phyloP scores from a whole-genome alignment of 1,284 basidiomycete species.

The Retiboletus fuscus region DNA sequence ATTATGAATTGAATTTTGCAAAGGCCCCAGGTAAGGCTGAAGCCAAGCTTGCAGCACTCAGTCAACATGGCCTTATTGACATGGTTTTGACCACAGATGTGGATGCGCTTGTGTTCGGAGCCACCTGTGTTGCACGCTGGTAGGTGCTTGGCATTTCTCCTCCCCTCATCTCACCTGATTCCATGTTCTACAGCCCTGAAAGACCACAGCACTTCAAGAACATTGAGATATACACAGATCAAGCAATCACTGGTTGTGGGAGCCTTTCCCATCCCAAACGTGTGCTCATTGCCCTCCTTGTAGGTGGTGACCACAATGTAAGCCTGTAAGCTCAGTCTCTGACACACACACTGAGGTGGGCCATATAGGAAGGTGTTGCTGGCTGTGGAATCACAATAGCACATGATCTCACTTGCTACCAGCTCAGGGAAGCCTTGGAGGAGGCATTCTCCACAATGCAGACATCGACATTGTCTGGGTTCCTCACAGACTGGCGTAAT shows the following conservation, averaged over 20 bases:
- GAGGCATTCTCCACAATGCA: background rate
- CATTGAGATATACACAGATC: conserved; percentile 1
- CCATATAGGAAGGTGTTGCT: background rate
- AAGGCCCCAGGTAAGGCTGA: conserved; percentile 8
- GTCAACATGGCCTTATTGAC: background rate
- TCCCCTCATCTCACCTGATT: background rate
- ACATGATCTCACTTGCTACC: background rate
- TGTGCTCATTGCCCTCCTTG: conserved; percentile 1
- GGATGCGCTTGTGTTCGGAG: background rate
- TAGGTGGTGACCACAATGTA: background rate
- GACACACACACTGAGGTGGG: no score
- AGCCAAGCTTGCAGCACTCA: conserved; percentile 3
- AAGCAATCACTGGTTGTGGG: background rate
- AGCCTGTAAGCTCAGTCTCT: no score
- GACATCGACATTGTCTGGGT: background rate
- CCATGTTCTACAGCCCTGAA: background rate
- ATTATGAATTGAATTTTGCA: no score
- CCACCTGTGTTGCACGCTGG: background rate
- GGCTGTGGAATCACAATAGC: background rate
- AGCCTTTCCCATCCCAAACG: background rate
- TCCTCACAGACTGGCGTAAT: background rate
- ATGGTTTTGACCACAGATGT: background rate
- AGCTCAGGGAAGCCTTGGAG: background rate
- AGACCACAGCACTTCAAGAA: background rate
- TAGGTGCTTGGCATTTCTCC: background rate